Evolutionary conservation across 139 green algal species (phyloP), one percentile per base, ranked within the genome.

Genomic region (Chlorella sp.): DNA sequence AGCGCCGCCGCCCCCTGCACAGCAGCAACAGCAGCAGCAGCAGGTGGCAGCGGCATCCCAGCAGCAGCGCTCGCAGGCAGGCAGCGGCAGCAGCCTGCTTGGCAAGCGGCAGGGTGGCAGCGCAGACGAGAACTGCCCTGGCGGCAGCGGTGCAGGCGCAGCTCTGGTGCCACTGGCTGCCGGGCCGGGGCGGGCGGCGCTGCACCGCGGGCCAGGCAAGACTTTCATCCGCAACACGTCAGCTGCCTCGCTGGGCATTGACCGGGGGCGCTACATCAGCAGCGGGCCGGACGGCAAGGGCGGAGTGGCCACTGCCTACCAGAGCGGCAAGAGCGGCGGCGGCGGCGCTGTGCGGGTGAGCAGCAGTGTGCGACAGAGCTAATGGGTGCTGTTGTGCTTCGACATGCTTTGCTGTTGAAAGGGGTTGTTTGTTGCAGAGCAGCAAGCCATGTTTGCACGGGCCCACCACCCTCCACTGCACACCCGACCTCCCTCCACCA

Each of bases 251-350:
- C 74, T 69, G 18, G 86, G 86, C 51, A 60, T 89, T 34, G 56
- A 89, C 15, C 67, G 81, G 21, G 73, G 44, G 1, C 72, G 51
- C 28, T 89, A 69, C 81, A 87, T 89, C 41, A 74, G 81, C 67
- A 78, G 69, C 39, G 86, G 86, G 3, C 86, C 86, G 21, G 72
- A 89, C 60, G 86, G 86, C 80, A 89, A 74, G 78, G 86, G 86
- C 3, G 86, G 86, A 17, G 76, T 82, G 28, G 60, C 60, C 36
- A 82, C 63, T 16, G 76, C 76, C 2, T 82, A 82, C 60, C 26
- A 56, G n/a, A 30, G 15, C 12, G 38, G 51, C 51, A 60, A 60
- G 51, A 60, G 51, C 51, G 51, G 51, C 51, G 51, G 57, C 15
- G 36, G 60, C 26, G 17, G 36, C 25, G 34, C 47, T 2, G 75